Evolutionary conservation across 805 yeast species (phyloP), one percentile per base, ranked within the genome.

Genomic region (Candida jianshihensis): DNA sequence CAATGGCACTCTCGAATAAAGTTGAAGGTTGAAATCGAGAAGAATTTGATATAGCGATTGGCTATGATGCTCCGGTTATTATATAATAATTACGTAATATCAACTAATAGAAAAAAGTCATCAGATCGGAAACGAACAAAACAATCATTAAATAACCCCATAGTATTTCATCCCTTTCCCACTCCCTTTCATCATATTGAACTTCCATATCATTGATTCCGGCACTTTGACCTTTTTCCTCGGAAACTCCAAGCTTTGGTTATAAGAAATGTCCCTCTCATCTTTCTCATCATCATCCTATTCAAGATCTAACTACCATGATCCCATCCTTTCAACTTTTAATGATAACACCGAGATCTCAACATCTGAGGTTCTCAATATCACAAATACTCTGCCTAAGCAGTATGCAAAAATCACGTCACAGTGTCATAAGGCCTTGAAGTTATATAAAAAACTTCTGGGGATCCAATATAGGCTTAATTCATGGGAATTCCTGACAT

Each of bases 1-100:
- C 68, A 66, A 15, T 82, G 92, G 92, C 70, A 76, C 46, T 55
- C 57, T 4, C 53, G 59, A 39, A 74, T 81, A 68, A 75, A 71
- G 44, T 40, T 53, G 6, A 63, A 68, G 25, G 41, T 61, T 9
- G 64, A 57, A 34, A 50, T 59, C 21, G 66, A 60, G 38, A 57
- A 51, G 31, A 34, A 27, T 8, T 24, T 43, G 49, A 57, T 26
- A 6, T 42, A 12, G 13, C 5, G 14, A 25, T 31, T 38, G 25
- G 37, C 33, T 19, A 19, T 21, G 26, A 28, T 19, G 25, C n/a
- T n/a, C n/a, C n/a, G n/a, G n/a, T n/a, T n/a, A 29, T 29, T 14
- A 26, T 15, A 7, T 8, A 16, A 15, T 34, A 29, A 10, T 25
- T 25, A 25, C 27, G 27, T 25, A 25, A 25, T 10, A 25, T 13